Base-by-base conservation (phyloP, 306 rosid species). In the Geum urbanum region DNA sequence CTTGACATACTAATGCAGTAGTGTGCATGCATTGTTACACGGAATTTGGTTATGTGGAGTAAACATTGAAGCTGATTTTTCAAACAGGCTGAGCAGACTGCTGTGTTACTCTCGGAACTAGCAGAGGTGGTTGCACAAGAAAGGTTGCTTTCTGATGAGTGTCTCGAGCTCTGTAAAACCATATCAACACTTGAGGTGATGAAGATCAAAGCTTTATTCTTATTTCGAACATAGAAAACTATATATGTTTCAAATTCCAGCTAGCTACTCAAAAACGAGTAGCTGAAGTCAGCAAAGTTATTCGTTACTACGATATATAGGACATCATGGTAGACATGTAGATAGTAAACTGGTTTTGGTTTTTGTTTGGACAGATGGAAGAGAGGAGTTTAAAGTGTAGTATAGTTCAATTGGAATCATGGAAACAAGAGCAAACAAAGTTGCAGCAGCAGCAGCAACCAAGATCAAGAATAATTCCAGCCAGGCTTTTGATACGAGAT, bases 61-160 rank as follows among this genome's bases (percentile, higher is more conserved):
- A 2, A 52, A 52, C 8, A 16, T 77, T 20, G 53, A 79, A 51
- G 18, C 46, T 72, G 51, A 18, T 77, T 72, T 14, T 69, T 66
- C 35, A 71, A 71, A 74, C 88, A 89, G 95, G 84, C 78, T 41
- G 82, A 73, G 72, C 74, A 84, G 76, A 83, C 66, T 74, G 82
- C 69, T 67, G 44, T 69, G 2, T 58, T 82, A 54, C 71, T 92
- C 3, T 87, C 95, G 35, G 81, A 86, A 74, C 76, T 92, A 71
- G 95, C 95, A 40, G 73, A 74, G 70, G 84, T 83, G 20, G 89
- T 87, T 24, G 84, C 82, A 14, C 91, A 80, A 75, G 96, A 89
- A 71, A 92, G 70, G 66, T 79, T 87, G 74, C 83, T 87, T 67
- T 63, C 85, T 20, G 83, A 89, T 65, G 95, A 87, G 80, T 84